Conservation (phyloP, 805 yeast genomes). For the Wickerhamiella parazyma region DNA sequence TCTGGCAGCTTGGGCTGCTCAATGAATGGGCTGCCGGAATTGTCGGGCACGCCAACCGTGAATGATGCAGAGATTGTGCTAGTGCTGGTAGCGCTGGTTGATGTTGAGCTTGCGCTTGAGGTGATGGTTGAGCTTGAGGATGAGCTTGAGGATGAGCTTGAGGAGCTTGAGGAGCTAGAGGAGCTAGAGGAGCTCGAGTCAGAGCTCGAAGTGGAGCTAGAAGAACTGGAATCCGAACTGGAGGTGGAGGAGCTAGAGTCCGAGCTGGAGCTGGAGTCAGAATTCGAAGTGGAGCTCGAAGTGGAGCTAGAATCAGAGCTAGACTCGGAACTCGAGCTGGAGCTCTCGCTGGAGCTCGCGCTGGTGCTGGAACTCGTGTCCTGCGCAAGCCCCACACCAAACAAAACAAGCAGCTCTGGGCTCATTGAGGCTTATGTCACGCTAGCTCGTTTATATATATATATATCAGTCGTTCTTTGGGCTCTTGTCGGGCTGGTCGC, state of each 20-base stretch:
- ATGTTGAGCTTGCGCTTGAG: neutral
- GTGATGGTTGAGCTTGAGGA: neutral
- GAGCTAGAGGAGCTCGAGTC: too few species aligned
- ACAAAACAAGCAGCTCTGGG: neutral
- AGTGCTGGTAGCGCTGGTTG: neutral
- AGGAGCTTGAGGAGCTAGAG: neutral
- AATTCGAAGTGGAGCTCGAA: neutral
- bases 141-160: neutral
- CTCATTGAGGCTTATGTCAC: neutral
- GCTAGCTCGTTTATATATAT: neutral
- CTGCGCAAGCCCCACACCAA: conserved; percentile 1
- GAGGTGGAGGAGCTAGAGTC: conserved; percentile 1
- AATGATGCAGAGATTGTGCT: conserved; percentile 9
- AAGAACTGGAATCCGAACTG: conserved; percentile 1
- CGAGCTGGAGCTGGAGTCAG: neutral
- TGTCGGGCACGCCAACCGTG: conserved; percentile 43
- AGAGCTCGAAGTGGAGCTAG: neutral
- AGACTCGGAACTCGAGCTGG: neutral
- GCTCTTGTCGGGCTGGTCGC: neutral
- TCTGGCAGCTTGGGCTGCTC: conserved; percentile 38
- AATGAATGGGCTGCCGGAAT: conserved; percentile 51
- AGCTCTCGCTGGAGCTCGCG: neutral
- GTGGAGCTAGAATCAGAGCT: neutral
- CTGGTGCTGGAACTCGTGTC: conserved; percentile 3
- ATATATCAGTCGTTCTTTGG: neutral